Evolutionary conservation across 768 basidiomycete species (phyloP).

Genomic region (Roridomyces roridus): DNA sequence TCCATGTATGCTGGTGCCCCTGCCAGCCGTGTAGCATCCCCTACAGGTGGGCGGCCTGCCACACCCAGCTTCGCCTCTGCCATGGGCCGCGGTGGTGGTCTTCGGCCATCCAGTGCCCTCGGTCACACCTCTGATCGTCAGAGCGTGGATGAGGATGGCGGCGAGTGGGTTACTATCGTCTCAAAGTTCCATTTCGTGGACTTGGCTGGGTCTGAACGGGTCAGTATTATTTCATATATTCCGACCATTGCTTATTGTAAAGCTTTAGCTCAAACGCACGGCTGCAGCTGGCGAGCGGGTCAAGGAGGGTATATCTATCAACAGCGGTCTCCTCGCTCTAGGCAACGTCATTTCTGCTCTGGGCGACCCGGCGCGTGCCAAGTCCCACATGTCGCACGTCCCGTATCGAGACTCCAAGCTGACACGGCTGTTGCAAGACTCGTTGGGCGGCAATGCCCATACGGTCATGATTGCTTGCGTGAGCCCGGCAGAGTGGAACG

Average conservation of each 20-base stretch:
- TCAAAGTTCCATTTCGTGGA: conserved; percentile 99
- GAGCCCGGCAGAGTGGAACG: conserved; percentile 95
- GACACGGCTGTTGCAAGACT: conserved; percentile 94
- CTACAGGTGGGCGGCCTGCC: conserved; percentile 76
- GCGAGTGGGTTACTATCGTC: conserved; percentile 89
- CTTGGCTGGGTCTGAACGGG: conserved; percentile 94
- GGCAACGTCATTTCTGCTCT: conserved; percentile 99
- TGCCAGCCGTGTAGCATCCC: conserved; percentile 70
- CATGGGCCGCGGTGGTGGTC: conserved; percentile 68
- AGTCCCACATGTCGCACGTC: conserved; percentile 85
- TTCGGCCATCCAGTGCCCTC: conserved; percentile 83
- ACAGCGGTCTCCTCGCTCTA: conserved; percentile 92
- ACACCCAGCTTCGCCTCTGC: conserved; percentile 83
- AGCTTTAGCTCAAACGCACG: conserved; percentile 85
- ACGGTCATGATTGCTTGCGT: conserved; percentile 99
- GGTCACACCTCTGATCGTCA: conserved; percentile 66
- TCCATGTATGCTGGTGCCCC: conserved; percentile 64
- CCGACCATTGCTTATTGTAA: conserved; percentile 21
- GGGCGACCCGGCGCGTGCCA: conserved; percentile 89
- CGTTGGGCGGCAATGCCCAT: conserved; percentile 95
- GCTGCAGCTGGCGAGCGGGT: conserved; percentile 95
- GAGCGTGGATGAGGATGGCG: conserved; percentile 62
- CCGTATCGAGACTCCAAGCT: conserved; percentile 99
- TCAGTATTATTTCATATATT: conserved; percentile 44
- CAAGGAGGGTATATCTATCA: conserved; percentile 99